A percentile compares a stretch with the other conserved stretches of the same genome.
These are phyloP conservation scores for Nadsonia fulvescens DNA, from an alignment of 805 yeast genomes.

Conservation along the genomic window DNA sequence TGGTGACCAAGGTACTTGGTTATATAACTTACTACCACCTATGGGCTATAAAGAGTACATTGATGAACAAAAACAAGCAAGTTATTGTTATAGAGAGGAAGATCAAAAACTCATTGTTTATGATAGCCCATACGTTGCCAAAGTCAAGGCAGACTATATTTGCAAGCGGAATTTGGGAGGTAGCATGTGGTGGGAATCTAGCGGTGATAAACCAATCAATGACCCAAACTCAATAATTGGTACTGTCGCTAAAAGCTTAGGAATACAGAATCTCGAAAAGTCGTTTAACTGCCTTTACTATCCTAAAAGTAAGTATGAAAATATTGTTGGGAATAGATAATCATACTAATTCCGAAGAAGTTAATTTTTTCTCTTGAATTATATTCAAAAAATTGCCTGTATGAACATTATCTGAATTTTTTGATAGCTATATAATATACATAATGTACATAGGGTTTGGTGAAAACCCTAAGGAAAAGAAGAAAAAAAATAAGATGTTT, in stretches of 20 bases:
- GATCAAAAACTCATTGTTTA: constrained; percentile 33
- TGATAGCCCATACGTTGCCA: constrained; percentile 41
- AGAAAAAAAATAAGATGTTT: too few relatives aligned
- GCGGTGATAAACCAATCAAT: constrained; percentile 36
- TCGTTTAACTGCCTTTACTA: constrained; percentile 6
- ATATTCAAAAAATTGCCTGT: too few relatives aligned
- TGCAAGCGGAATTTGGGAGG: constrained; percentile 41
- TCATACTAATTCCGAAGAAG: too few relatives aligned
- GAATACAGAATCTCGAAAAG: constrained; percentile 3
- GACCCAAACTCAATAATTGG: constrained; percentile 11
- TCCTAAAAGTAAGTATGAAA: constrained; percentile 5
- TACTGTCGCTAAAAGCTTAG: constrained; percentile 8
- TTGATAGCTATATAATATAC: too few relatives aligned
- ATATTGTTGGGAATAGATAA: too few relatives aligned
- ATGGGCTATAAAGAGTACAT: constrained; percentile 26
- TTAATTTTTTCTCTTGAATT: too few relatives aligned
- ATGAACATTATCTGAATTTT: too few relatives aligned
- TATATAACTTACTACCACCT: constrained; percentile 37
- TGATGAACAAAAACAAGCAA: constrained; percentile 36
- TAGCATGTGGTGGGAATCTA: constrained; percentile 91
- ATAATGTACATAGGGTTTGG: too few relatives aligned
- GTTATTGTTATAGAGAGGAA: constrained; percentile 29
- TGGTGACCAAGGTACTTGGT: constrained; percentile 33
- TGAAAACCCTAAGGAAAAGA: too few relatives aligned
- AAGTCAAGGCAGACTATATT: constrained; percentile 43